Evolutionary conservation across 2,329 filamentous ascomycete species (phyloP).

Genomic region (Aspergillus tamarii): DNA sequence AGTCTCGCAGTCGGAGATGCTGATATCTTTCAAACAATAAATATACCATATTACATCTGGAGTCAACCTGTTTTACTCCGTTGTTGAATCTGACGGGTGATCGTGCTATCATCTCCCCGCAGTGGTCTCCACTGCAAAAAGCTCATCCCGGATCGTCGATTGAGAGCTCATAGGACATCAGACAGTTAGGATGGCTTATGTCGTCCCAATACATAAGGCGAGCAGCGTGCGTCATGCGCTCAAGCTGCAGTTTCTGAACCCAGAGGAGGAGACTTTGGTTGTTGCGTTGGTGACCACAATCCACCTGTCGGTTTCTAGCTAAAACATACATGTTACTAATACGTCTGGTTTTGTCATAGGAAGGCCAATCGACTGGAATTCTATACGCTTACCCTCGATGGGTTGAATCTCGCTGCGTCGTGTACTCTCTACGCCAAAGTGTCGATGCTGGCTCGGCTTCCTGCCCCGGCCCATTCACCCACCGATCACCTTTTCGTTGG

Average conservation of each 20-base stretch:
- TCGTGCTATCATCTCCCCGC: conserved; percentile 3
- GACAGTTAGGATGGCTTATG: conserved; percentile 74
- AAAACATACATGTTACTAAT: conserved; percentile 12
- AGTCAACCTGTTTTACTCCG: not conserved
- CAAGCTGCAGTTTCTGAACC: conserved; percentile 73
- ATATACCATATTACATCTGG: not conserved
- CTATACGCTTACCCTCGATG: conserved; percentile 67
- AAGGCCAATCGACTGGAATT: conserved; percentile 86
- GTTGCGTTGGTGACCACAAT: conserved; percentile 69
- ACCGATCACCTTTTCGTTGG: conserved; percentile 90
- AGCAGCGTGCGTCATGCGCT: conserved; percentile 90
- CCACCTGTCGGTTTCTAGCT: conserved; percentile 4
- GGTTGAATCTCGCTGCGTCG: conserved; percentile 67
- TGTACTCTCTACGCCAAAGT: conserved; percentile 82
- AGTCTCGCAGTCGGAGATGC: not conserved
- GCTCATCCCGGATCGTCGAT: conserved; percentile 1
- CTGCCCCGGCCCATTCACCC: conserved; percentile 65
- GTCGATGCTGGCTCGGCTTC: conserved; percentile 68
- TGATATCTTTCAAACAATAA: not conserved
- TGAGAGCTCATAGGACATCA: not conserved
- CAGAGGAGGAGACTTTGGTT: conserved; percentile 78
- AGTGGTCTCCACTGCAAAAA: conserved; percentile 10
- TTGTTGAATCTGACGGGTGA: not conserved
- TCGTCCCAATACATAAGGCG: conserved; percentile 89
- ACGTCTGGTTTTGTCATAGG: conserved; percentile 47